Percentiles rank a stretch among this genome's conserved stretches.
Conservation (phyloP, 2,329 filamentous ascomycete species). For the Monilinia vaccinii-corymbosi region DNA sequence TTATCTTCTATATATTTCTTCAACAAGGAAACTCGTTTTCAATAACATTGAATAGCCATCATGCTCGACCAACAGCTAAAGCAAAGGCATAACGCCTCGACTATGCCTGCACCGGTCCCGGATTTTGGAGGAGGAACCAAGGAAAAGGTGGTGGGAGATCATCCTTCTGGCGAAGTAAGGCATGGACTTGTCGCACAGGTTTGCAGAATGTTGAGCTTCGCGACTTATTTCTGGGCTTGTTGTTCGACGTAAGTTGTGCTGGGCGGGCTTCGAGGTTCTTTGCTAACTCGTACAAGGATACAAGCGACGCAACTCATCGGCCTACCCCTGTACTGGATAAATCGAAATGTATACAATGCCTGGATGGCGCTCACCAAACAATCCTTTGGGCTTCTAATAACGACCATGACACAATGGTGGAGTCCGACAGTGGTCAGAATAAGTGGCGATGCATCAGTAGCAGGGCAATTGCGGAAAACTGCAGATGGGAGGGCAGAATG, state of each 20-base stretch:
- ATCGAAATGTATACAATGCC: constrained; percentile 69
- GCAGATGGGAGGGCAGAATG: constrained; percentile 67
- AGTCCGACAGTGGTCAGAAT: constrained; percentile 75
- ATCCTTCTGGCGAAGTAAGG: constrained; percentile 29
- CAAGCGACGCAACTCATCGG: constrained; percentile 68
- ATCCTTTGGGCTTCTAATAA: constrained; percentile 69
- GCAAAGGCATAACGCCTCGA: constrained; percentile 20
- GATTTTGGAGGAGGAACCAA: constrained; percentile 12
- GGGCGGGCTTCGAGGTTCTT: neutral
- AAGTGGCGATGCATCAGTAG: constrained; percentile 73
- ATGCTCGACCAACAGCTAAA: constrained; percentile 22
- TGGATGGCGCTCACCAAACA: constrained; percentile 86
- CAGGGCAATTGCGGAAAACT: constrained; percentile 62
- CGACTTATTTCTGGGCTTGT: constrained; percentile 24
- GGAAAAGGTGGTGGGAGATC: constrained; percentile 18
- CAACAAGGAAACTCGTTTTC: neutral
- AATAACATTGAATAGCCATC: constrained; percentile 9
- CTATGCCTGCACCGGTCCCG: constrained; percentile 3
- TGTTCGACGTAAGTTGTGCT: constrained; percentile 25
- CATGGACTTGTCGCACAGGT: constrained; percentile 25
- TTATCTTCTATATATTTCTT: neutral
- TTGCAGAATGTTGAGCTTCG: constrained; percentile 22
- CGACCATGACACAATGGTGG: constrained; percentile 78
- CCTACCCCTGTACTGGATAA: constrained; percentile 64
- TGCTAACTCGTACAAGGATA: constrained; percentile 40